Evolutionary conservation across 2,329 filamentous ascomycete species (phyloP), one percentile per base, ranked within the genome.

Genomic region (Hymenoscyphus infarciens): DNA sequence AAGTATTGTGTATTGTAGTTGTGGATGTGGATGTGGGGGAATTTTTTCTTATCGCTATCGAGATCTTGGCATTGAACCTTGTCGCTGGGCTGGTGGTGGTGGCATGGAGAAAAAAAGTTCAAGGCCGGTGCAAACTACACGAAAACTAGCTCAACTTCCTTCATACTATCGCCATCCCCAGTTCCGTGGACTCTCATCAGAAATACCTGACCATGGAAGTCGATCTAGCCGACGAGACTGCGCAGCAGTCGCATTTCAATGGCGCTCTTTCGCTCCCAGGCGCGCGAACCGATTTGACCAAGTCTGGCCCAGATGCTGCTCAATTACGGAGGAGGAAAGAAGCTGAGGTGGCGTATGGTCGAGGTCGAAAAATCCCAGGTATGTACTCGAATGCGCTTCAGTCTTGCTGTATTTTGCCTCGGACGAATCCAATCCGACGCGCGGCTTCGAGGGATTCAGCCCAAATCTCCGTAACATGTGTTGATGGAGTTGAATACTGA

Each of bases 271-370:
- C 78, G 10, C 77, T 86, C 35, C 76, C 80, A 61, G 76, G 78
- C 63, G 72, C 80, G 54, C 77, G 82, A 61, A 82, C 81, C 35
- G 78, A 84, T 66, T 79, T 88, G 53, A 61, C 61, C 7, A 57
- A 64, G 69, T 70, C 66, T 15, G 63, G 67, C 60, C 64, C 68
- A 45, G 70, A 72, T 59, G 68, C 64, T 56, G 66, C 70, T 33
- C 68, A 73, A 60, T 62, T 72, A 29, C 81, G 80, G 63, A 82
- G 83, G 52, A 74, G 82, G 64, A 81, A 81, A 71, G 81, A 87
- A 70, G 91, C 91, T 59, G 83, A 92, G 70, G 84, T 86, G 71
- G 83, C 83, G 61, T 99, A 99, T 77, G 95, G 95, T 38, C 87
- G 95, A 69, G 95, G 95, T 57, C 85, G 85, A 68, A 84, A 84